phyloP scores from a whole-genome alignment of 371 early-diverging fungal species.

The Mucor sp. region DNA sequence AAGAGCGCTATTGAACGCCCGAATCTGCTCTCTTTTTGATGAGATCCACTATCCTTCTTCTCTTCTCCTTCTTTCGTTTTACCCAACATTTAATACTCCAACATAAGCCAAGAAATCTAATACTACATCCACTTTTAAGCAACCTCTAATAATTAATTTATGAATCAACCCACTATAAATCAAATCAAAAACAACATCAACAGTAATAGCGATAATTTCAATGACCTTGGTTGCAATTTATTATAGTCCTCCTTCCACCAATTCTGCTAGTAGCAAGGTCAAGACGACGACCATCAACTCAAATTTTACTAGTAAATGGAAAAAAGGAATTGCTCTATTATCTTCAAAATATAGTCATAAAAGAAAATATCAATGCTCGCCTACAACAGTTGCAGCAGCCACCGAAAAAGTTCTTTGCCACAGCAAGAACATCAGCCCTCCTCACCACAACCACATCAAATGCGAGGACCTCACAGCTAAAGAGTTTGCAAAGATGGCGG shows the following conservation, averaged over 20 bases:
- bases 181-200: background rate
- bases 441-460: constrained; percentile 10
- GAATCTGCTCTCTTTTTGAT: background rate
- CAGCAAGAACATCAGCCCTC: background rate
- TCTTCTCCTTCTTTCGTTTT: constrained; percentile 7
- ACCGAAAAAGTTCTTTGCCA: constrained; percentile 45
- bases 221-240: constrained; percentile 28
- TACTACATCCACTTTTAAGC: background rate
- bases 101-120: background rate
- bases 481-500: constrained; percentile 47
- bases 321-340: constrained; percentile 20
- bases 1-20: background rate
- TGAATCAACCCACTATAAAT: constrained; percentile 11
- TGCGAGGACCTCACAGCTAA: constrained; percentile 52
- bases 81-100: background rate
- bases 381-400: constrained; percentile 30
- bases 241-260: constrained; percentile 15
- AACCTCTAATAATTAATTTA: constrained; percentile 14
- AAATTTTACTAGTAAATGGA: constrained; percentile 23
- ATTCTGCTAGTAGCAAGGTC: background rate
- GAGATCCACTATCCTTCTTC: background rate
- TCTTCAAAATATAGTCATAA: constrained; percentile 13
- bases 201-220: constrained; percentile 6
- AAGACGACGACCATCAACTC: background rate
- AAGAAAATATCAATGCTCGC: constrained; percentile 14